Evolutionary conservation across 2,329 filamentous ascomycete species (phyloP), one percentile per base, ranked within the genome.

Genomic region (Fusarium mundagurra): DNA sequence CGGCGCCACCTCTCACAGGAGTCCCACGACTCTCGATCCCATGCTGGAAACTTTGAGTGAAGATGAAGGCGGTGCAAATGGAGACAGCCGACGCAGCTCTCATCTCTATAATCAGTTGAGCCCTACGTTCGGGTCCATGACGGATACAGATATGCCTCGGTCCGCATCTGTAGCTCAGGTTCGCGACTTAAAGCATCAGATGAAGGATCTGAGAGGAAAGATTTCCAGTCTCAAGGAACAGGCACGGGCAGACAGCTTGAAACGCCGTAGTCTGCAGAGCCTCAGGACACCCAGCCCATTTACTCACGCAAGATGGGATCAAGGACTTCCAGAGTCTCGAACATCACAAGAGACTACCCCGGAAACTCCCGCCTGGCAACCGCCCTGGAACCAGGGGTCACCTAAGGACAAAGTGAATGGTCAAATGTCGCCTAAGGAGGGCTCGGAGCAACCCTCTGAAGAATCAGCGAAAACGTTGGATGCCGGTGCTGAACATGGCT

Each of bases 151-250:
- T 3, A 82, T 92, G 14, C 88, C 88, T 33, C 88, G 93, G 24
- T 92, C 93, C 6, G 87, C 91, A 20, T 96, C 94, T 2, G 91
- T 91, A n/a, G 88, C 92, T 20, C 92, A 93, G 78, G 90, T 94
- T 79, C 90, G 92, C 14, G 89, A 89, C 59, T 85, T 98, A 48
- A 94, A 94, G 69, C 92, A 94, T 74, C 94, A 97, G 80, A 94
- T 98, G 89, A 91, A 93, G 64, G 94, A 93, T 61, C 86, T 98
- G 53, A 95, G 95, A 79, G 94, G 93, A 68, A 94, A 94, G 78
- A 95, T 98, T 41, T 95, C 94, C 4, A 92, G 87, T 22, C 83
- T 98, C 47, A 92, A 93, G 76, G 91, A 95, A 71, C 92, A 94
- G 76, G 93, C 94, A 1, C 90, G 93, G 27, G 93, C 93, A 66